These are phyloP conservation scores for Alloteropsis semialata DNA, from an alignment of 176 grass and related monocot genomes.

Conservation along the genomic window DNA sequence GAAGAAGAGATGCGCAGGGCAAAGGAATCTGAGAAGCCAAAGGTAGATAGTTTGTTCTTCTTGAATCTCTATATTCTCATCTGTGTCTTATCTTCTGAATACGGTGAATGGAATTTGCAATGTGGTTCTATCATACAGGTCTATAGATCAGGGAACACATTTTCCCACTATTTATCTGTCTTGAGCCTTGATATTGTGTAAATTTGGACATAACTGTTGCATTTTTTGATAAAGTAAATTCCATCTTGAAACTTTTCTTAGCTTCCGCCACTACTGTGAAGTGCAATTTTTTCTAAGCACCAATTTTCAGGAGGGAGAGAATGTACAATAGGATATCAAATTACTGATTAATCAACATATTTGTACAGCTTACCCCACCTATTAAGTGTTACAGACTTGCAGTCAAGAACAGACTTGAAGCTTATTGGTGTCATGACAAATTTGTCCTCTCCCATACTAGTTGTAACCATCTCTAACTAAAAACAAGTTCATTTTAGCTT, in stretches of 20 bases:
- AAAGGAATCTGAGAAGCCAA: conserved; percentile 76
- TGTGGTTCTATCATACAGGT: neutral
- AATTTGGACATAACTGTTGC: neutral
- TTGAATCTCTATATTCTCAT: conserved; percentile 12
- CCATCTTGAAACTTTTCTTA: neutral
- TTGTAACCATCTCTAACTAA: too few species aligned
- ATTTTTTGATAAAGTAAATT: neutral
- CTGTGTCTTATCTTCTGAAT: conserved; percentile 12
- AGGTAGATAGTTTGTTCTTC: conserved; percentile 47
- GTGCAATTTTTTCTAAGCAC: neutral
- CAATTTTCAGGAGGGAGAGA: neutral
- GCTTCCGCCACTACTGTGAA: neutral
- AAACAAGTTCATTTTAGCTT: conserved; percentile 20
- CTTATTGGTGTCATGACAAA: neutral
- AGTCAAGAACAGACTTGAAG: neutral
- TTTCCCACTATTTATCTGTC: conserved; percentile 14
- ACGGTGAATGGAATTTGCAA: neutral
- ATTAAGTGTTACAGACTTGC: neutral
- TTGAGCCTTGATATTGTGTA: neutral
- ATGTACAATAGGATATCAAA: neutral
- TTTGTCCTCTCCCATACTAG: neutral
- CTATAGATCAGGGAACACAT: neutral
- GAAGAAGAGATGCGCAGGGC: conserved; percentile 77
- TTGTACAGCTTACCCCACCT: neutral
- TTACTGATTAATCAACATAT: neutral